A percentile compares a stretch with the other conserved stretches of the same genome.
phyloP scores from a whole-genome alignment of 2,329 filamentous ascomycete genomes.

The Cryphonectria radicalis region DNA sequence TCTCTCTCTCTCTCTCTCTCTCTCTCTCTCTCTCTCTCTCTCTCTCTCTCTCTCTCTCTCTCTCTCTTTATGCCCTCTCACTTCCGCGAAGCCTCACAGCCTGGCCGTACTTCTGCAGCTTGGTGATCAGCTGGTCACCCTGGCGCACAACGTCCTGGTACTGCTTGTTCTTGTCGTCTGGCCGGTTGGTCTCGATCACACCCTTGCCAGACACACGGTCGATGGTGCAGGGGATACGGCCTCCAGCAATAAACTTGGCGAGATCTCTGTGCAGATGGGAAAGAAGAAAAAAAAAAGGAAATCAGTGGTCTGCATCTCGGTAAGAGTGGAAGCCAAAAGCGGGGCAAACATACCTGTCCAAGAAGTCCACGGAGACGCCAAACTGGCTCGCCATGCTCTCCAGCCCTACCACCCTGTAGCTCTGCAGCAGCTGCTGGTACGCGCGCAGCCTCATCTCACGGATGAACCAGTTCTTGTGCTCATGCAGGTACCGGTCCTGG shows the following conservation, averaged over 20 bases:
- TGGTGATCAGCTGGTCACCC: conserved; percentile 96
- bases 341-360: conserved; percentile 73
- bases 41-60: no score
- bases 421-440: conserved; percentile 96
- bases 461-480: conserved; percentile 97
- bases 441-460: conserved; percentile 96
- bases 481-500: conserved; percentile 91
- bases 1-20: no score
- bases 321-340: background rate
- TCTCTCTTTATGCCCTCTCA: conserved; percentile 72
- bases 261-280: conserved; percentile 67
- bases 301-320: conserved; percentile 7
- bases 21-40: no score
- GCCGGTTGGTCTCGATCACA: conserved; percentile 96
- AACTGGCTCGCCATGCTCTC: conserved; percentile 98
- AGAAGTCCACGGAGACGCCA: conserved; percentile 93
- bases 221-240: conserved; percentile 94
- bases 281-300: background rate
- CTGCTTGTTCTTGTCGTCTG: conserved; percentile 99
- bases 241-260: conserved; percentile 93
- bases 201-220: conserved; percentile 95
- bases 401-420: conserved; percentile 94
- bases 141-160: conserved; percentile 98
- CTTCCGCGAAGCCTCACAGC: conserved; percentile 92
- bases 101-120: conserved; percentile 98